phyloP scores from a whole-genome alignment of 768 basidiomycete species.

The Phanerodontia chrysosporium region DNA sequence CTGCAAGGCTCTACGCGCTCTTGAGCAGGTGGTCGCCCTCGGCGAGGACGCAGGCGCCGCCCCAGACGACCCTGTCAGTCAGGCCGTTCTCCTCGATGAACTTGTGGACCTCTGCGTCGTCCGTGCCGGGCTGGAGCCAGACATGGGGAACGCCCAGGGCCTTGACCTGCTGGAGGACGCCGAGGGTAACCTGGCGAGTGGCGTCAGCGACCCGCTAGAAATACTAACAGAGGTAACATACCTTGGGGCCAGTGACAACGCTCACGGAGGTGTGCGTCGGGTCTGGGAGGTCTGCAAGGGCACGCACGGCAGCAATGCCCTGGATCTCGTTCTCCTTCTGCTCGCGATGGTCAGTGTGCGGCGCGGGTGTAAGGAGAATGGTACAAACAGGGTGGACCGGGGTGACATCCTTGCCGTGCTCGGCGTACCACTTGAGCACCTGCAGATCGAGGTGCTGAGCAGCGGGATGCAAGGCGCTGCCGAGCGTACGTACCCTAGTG shows the following conservation, averaged over 20 bases:
- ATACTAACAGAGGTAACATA: slow-evolving; percentile 22
- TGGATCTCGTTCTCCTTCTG: slow-evolving; percentile 73
- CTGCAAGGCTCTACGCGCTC: slow-evolving; percentile 9
- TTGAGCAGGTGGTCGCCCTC: slow-evolving; percentile 57
- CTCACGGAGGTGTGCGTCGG: slow-evolving; percentile 71
- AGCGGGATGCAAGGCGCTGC: not conserved
- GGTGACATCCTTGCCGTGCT: slow-evolving; percentile 51
- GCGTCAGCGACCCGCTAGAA: not conserved
- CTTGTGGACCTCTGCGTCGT: slow-evolving; percentile 55
- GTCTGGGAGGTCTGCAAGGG: slow-evolving; percentile 51
- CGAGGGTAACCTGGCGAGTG: slow-evolving; percentile 59
- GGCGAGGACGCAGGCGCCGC: slow-evolving; percentile 80
- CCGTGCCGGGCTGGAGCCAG: slow-evolving; percentile 90
- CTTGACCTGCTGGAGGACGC: slow-evolving; percentile 61
- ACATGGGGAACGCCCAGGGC: slow-evolving; percentile 67
- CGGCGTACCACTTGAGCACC: slow-evolving; percentile 78
- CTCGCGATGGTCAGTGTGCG: no score
- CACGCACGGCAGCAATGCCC: slow-evolving; percentile 51
- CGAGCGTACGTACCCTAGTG: slow-evolving; percentile 49
- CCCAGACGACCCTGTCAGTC: slow-evolving; percentile 65
- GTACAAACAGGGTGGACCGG: slow-evolving; percentile 70
- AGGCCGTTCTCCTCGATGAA: slow-evolving; percentile 67
- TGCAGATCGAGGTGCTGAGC: slow-evolving; percentile 24
- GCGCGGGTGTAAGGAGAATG: not conserved
- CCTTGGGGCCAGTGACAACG: slow-evolving; percentile 75